Evolutionary conservation across 495 filamentous ascomycete genomes (phyloP).

Genomic region (Collariella sp.): DNA sequence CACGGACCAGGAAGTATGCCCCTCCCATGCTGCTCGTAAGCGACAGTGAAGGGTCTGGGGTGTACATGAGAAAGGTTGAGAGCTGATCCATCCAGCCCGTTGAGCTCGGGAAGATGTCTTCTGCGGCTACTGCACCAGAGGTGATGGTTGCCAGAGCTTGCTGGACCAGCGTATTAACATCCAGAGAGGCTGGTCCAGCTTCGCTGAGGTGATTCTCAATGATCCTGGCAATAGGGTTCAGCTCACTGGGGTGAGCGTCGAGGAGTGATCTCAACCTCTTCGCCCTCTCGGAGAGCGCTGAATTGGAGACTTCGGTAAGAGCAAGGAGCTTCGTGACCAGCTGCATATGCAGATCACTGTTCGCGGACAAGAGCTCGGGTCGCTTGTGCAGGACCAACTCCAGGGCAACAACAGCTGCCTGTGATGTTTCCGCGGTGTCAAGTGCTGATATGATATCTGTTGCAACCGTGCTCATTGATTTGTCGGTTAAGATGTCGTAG

Average conservation of each 20-base stretch:
- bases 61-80: constrained; percentile 46
- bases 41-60: constrained; percentile 54
- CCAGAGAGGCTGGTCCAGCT: constrained; percentile 32
- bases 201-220: constrained; percentile 36
- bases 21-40: constrained; percentile 66
- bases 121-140: constrained; percentile 12
- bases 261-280: constrained; percentile 24
- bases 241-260: constrained; percentile 24
- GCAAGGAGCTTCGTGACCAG: constrained; percentile 38
- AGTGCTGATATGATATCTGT: constrained; percentile 23
- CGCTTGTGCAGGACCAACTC: constrained; percentile 31
- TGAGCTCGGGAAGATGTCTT: constrained; percentile 37
- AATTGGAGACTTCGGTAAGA: constrained; percentile 35
- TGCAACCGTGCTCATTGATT: constrained; percentile 20
- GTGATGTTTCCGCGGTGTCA: constrained; percentile 6
- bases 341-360: constrained; percentile 29
- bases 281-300: constrained; percentile 24
- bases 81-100: constrained; percentile 41
- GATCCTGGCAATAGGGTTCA: constrained; percentile 28
- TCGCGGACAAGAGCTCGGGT: constrained; percentile 26
- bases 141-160: constrained; percentile 28
- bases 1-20: constrained; percentile 54
- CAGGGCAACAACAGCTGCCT: constrained; percentile 28
- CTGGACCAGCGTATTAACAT: constrained; percentile 39
- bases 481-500: constrained; percentile 24